These are phyloP conservation scores for Friedmanniomyces endolithicus DNA, from an alignment of 495 filamentous ascomycete genomes.

Conservation along the genomic window DNA sequence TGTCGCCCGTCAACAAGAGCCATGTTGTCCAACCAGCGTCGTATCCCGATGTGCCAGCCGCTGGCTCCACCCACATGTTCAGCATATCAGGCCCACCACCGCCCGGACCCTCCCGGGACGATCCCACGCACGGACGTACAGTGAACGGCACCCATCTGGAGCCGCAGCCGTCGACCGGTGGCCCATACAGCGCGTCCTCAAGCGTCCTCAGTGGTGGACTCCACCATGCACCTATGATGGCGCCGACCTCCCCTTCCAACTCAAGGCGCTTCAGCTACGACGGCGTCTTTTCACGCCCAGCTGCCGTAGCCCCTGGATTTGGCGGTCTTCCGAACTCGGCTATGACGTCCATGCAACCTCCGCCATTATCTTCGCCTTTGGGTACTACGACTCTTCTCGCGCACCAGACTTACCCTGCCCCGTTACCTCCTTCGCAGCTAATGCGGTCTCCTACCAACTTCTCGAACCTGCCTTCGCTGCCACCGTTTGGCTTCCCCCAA, in stretches of 20 bases:
- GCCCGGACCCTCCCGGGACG: not conserved
- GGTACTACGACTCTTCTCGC: not conserved
- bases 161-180: not conserved
- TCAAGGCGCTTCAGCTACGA: conserved; percentile 9
- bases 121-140: not conserved
- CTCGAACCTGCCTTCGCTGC: conserved; percentile 14
- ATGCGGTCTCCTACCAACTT: conserved; percentile 8
- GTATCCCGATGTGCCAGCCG: not conserved
- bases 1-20: not conserved
- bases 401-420: conserved; percentile 2
- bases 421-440: not conserved
- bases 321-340: not conserved
- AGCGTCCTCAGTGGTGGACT: not conserved
- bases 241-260: not conserved
- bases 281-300: not conserved
- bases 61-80: not conserved
- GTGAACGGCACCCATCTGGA: not conserved
- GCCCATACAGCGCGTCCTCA: conserved; percentile 3
- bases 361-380: conserved; percentile 7
- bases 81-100: not conserved
- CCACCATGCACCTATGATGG: not conserved
- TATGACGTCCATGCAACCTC: conserved; percentile 11
- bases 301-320: not conserved
- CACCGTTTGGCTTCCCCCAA: conserved; percentile 15
- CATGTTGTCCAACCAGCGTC: not conserved